Evolutionary conservation across 768 basidiomycete genomes (phyloP).

Genomic region (Sarcomyxa edulis): DNA sequence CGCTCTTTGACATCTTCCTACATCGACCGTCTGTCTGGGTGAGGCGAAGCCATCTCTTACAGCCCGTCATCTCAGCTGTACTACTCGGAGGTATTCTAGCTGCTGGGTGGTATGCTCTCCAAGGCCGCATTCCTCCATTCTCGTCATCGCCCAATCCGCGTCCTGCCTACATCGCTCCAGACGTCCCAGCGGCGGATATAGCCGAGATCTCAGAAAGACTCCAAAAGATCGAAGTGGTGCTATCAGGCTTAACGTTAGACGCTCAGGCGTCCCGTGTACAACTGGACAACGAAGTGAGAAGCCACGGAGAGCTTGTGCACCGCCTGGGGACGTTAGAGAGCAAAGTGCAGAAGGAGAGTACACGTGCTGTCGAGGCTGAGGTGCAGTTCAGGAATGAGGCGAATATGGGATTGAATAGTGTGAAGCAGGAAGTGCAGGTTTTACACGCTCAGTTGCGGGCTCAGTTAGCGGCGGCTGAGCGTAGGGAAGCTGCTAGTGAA

Average conservation of each 20-base stretch:
- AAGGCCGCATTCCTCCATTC: conserved; percentile 31
- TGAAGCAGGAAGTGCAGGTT: conserved; percentile 53
- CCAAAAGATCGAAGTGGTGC: conserved; percentile 54
- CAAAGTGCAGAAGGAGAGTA: conserved; percentile 33
- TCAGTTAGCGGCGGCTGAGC: conserved; percentile 12
- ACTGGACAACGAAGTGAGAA: conserved; percentile 47
- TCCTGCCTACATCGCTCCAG: conserved; percentile 35
- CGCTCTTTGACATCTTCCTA: conserved; percentile 40
- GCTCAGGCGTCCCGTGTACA: conserved; percentile 43
- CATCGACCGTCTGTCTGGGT: too few relatives aligned
- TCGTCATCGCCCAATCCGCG: conserved; percentile 20
- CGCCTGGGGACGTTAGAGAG: conserved; percentile 53
- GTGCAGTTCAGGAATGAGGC: conserved; percentile 38
- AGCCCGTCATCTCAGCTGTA: too few relatives aligned
- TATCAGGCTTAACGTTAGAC: conserved; percentile 56
- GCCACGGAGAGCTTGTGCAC: conserved; percentile 45
- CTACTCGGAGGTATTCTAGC: conserved; percentile 39
- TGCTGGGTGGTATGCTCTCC: conserved; percentile 39
- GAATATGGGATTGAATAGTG: conserved; percentile 36
- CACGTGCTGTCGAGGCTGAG: conserved; percentile 48
- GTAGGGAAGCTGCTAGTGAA: too few relatives aligned
- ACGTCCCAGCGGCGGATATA: conserved; percentile 57
- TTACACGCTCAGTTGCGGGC: conserved; percentile 37
- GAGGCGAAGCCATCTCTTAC: too few relatives aligned
- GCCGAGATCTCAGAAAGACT: conserved; percentile 61